Evolutionary conservation across 2,329 filamentous ascomycete species (phyloP).

Genomic region (Fusarium sp.): DNA sequence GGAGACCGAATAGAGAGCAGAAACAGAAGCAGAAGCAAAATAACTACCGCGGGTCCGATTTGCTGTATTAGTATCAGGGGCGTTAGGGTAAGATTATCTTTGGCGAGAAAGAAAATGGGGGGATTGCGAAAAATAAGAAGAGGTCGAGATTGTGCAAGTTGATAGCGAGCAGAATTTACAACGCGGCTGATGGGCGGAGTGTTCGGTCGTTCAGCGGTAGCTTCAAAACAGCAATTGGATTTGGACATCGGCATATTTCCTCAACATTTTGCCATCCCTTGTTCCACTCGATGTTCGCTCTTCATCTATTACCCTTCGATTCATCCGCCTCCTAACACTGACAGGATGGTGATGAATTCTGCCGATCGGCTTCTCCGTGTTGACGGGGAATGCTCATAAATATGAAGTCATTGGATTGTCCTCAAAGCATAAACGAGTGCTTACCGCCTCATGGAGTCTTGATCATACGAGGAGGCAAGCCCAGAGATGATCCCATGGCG

Average conservation of each 20-base stretch:
- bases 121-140: conserved; percentile 40
- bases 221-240: conserved; percentile 50
- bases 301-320: neutral
- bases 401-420: neutral
- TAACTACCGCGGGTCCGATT: conserved; percentile 30
- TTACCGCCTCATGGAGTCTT: neutral
- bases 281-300: neutral
- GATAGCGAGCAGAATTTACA: conserved; percentile 53
- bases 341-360: neutral
- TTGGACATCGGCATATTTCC: conserved; percentile 41
- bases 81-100: conserved; percentile 43
- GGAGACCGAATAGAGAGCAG: conserved; percentile 3
- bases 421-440: conserved; percentile 19
- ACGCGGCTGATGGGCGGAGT: conserved; percentile 46
- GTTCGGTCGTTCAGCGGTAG: conserved; percentile 47
- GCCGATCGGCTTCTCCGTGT: neutral
- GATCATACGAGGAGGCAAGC: conserved; percentile 1
- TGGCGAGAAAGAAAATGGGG: conserved; percentile 40
- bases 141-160: conserved; percentile 45
- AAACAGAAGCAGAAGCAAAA: conserved; percentile 11
- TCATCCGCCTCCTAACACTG: conserved; percentile 1
- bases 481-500: neutral
- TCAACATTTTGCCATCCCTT: conserved; percentile 15
- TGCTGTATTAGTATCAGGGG: conserved; percentile 43
- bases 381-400: conserved; percentile 7